These are phyloP conservation scores for Fagopyrum homotropicum DNA, from an alignment of 148 eudicot genomes.

Conservation along the genomic window DNA sequence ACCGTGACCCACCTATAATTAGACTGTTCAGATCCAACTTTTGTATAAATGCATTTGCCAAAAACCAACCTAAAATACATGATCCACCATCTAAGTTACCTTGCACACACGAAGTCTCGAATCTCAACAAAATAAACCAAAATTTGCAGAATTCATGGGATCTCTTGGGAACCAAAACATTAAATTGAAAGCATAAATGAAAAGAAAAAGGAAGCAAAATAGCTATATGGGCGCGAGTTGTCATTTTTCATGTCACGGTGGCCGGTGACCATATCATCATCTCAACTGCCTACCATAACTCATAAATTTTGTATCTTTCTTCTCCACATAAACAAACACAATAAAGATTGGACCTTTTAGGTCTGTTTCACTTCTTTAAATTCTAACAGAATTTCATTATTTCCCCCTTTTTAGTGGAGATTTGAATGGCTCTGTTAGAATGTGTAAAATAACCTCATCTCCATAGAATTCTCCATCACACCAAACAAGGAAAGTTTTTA, in stretches of 20 bases:
- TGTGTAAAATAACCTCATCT: background rate
- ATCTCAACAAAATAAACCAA: background rate
- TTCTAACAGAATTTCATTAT: background rate
- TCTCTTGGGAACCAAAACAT: background rate
- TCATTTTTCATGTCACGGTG: background rate
- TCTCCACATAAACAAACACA: background rate
- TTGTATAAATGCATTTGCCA: background rate
- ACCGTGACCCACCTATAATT: background rate
- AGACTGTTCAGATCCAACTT: background rate
- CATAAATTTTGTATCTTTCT: background rate
- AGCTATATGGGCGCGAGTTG: background rate
- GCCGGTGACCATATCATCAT: background rate
- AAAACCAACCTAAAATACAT: constrained; percentile 1
- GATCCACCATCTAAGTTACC: constrained; percentile 2
- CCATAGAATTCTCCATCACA: constrained; percentile 3
- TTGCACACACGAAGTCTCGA: background rate
- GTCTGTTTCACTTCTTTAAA: background rate
- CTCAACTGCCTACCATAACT: constrained; percentile 5
- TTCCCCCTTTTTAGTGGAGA: background rate
- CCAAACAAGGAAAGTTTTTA: background rate
- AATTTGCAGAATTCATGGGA: background rate
- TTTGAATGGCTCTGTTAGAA: background rate
- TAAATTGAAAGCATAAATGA: constrained; percentile 6
- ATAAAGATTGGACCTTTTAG: constrained; percentile 2
- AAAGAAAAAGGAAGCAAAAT: background rate